A percentile compares a stretch with the other conserved stretches of the same genome.
These are phyloP conservation scores for Penicillium canescens DNA, from an alignment of 495 filamentous ascomycete species.

Conservation along the genomic window DNA sequence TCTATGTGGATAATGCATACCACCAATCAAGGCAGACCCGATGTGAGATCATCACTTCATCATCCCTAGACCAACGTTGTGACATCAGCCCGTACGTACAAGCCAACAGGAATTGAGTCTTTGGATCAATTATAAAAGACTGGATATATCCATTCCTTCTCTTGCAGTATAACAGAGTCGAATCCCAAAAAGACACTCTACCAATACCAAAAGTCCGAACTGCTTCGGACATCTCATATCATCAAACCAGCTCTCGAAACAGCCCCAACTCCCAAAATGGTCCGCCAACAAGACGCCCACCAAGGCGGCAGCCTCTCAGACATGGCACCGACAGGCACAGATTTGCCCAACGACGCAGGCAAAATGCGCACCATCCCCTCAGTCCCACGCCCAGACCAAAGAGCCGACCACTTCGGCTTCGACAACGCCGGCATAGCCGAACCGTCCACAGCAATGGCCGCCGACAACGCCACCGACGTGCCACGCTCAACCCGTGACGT, in stretches of 20 bases:
- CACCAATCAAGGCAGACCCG: slow-evolving; percentile 7
- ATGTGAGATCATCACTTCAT: slow-evolving; percentile 33
- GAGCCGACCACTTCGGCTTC: slow-evolving; percentile 27
- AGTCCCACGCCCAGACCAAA: slow-evolving; percentile 55
- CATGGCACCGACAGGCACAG: slow-evolving; percentile 55
- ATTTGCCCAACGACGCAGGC: slow-evolving; percentile 55
- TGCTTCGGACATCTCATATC: neutral
- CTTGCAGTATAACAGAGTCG: neutral
- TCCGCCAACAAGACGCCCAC: slow-evolving; percentile 26
- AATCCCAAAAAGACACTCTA: neutral
- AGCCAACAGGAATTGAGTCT: neutral
- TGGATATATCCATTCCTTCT: neutral
- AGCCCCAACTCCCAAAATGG: slow-evolving; percentile 17
- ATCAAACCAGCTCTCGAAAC: neutral
- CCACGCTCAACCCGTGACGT: slow-evolving; percentile 49
- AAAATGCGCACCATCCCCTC: slow-evolving; percentile 54
- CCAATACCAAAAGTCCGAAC: neutral
- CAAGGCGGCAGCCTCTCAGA: slow-evolving; percentile 40
- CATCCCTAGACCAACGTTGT: slow-evolving; percentile 15
- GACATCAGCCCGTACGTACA: slow-evolving; percentile 21
- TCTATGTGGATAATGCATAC: neutral
- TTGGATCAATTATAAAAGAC: slow-evolving; percentile 5
- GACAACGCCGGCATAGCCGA: slow-evolving; percentile 31
- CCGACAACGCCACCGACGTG: slow-evolving; percentile 54
- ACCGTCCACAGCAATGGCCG: slow-evolving; percentile 42